Evolutionary conservation across 2,329 filamentous ascomycete genomes (phyloP).

Genomic region (Colletotrichum tamarilloi): DNA sequence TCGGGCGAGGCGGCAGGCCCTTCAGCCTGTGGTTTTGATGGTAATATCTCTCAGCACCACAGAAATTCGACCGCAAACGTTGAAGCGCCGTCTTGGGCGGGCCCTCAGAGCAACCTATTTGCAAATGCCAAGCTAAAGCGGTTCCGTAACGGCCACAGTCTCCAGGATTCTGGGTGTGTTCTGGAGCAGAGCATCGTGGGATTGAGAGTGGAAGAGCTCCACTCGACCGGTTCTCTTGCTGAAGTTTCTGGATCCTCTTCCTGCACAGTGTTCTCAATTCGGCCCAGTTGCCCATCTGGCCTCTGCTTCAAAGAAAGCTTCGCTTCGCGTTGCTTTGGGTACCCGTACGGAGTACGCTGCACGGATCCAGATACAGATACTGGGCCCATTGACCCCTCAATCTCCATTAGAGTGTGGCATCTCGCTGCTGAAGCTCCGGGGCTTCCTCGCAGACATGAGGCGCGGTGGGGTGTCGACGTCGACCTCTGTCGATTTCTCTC

Average conservation of each 20-base stretch:
- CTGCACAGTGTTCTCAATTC: slow-evolving; percentile 20
- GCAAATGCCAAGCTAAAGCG: slow-evolving; percentile 29
- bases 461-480: slow-evolving; percentile 15
- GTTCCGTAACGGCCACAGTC: slow-evolving; percentile 18
- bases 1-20: slow-evolving; percentile 23
- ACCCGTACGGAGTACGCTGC: background rate
- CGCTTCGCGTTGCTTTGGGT: slow-evolving; percentile 1
- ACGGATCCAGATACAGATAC: background rate
- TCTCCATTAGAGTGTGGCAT: slow-evolving; percentile 4
- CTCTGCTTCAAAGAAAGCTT: slow-evolving; percentile 12
- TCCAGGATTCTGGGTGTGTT: slow-evolving; percentile 32
- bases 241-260: slow-evolving; percentile 23
- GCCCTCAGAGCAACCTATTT: slow-evolving; percentile 27
- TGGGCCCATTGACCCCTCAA: slow-evolving; percentile 6
- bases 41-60: slow-evolving; percentile 19
- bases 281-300: slow-evolving; percentile 15
- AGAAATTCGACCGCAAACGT: slow-evolving; percentile 7
- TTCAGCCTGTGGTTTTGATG: slow-evolving; percentile 11
- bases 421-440: slow-evolving; percentile 1
- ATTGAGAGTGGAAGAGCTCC: slow-evolving; percentile 6
- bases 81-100: slow-evolving; percentile 19
- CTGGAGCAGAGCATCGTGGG: slow-evolving; percentile 25
- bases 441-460: background rate
- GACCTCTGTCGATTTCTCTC: slow-evolving; percentile 7
- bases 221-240: slow-evolving; percentile 5